These are phyloP conservation scores for Ambrosia trifida DNA, from an alignment of 129 eudicot species.

Conservation along the genomic window DNA sequence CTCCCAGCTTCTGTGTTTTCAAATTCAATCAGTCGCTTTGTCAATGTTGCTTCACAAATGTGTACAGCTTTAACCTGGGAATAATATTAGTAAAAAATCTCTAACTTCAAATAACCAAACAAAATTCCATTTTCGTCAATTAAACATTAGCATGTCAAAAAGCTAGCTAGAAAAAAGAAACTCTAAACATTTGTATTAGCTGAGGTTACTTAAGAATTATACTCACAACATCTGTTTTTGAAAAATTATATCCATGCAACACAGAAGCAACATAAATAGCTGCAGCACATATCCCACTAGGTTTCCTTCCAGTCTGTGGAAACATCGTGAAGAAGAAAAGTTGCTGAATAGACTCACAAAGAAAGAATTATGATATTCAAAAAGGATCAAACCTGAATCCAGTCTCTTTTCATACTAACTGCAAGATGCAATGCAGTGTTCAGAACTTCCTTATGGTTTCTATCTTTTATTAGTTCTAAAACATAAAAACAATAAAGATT, in stretches of 20 bases:
- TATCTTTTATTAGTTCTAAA: slow-evolving; percentile 49
- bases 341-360: slow-evolving; percentile 4
- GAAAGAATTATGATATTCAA: background rate
- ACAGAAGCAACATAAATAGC: slow-evolving; percentile 76
- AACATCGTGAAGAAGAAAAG: slow-evolving; percentile 6
- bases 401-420: slow-evolving; percentile 74
- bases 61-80: slow-evolving; percentile 63
- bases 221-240: slow-evolving; percentile 67
- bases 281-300: slow-evolving; percentile 91
- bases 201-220: background rate
- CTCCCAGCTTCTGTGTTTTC: slow-evolving; percentile 69
- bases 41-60: slow-evolving; percentile 73
- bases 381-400: slow-evolving; percentile 66
- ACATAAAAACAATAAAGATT: slow-evolving; percentile 21
- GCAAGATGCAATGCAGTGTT: slow-evolving; percentile 68
- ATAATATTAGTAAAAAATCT: background rate
- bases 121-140: background rate
- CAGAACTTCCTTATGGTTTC: slow-evolving; percentile 39
- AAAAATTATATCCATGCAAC: slow-evolving; percentile 53
- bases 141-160: background rate
- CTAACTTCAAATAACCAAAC: background rate
- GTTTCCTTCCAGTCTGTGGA: slow-evolving; percentile 76
- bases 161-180: too few relatives aligned
- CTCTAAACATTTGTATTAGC: too few relatives aligned
- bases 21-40: slow-evolving; percentile 76